phyloP scores from a whole-genome alignment of 73 alveolate genomes.

The Paramecium tetraurelia region DNA sequence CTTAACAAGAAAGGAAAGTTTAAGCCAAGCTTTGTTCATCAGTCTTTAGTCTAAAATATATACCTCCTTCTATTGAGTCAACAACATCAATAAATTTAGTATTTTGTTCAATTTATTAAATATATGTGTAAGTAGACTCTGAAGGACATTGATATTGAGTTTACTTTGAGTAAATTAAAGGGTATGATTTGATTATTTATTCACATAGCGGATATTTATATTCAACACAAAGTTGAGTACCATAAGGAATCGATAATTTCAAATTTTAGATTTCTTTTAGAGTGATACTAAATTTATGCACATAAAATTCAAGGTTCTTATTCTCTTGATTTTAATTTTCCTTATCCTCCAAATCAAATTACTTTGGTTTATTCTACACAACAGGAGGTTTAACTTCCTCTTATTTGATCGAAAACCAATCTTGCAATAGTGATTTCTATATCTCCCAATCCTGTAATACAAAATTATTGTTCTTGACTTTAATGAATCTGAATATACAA shows the following conservation, averaged over 20 bases:
- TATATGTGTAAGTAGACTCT: neutral
- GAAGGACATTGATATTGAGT: neutral
- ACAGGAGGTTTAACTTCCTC: neutral
- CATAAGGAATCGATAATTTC: neutral
- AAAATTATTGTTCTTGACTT: neutral
- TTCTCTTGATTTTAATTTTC: neutral
- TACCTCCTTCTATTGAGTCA: slow-evolving; percentile 9
- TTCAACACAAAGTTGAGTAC: neutral
- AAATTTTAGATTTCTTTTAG: neutral
- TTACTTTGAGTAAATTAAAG: neutral
- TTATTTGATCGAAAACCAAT: neutral
- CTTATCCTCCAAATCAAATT: neutral
- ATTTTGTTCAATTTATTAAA: neutral
- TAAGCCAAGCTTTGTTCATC: neutral
- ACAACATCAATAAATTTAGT: slow-evolving; percentile 10
- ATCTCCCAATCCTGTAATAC: neutral
- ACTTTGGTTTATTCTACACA: neutral
- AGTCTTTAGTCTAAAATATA: neutral
- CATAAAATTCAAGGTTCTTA: neutral
- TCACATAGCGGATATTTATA: slow-evolving; percentile 23
- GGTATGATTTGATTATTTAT: neutral
- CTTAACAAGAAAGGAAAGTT: neutral
- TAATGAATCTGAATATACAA: neutral
- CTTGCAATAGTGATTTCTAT: neutral
- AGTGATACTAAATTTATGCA: neutral